Evolutionary conservation across 2,329 filamentous ascomycete genomes (phyloP), one percentile per base, ranked within the genome.

Genomic region (Chaetomium globosum): DNA sequence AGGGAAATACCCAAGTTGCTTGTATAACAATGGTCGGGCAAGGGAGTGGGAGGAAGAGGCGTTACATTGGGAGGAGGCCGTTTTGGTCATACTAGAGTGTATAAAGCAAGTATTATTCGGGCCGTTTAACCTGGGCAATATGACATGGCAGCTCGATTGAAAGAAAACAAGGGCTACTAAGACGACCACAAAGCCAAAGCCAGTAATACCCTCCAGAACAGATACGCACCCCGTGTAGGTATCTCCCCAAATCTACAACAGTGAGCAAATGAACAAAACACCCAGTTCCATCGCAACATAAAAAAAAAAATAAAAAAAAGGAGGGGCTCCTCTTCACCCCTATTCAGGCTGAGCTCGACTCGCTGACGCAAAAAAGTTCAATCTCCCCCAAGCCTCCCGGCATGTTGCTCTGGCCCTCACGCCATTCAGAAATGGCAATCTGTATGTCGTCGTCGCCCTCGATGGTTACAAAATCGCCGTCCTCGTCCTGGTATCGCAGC

Each of bases 371-470:
- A 80, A 90, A 94, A 67, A 95, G 85, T 76, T 96, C 91, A 77
- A 97, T 96, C 82, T 97, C 93, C 70, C 92, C 93, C 52, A 96
- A 88, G 70, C 89, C 88, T 69, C 89, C 88, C 52, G 89, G 89
- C 9, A 64, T 83, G 70, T 81, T 81, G 66, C 78, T 78, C 33
- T 80, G 75, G 75, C 83, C 89, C 74, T 97, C 93, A 39, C 91
- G 87, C 93, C 93, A 97, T 71, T 96, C 93, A 76, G 93, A 89
- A 74, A 99, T 97, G 4, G 95, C 95, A 71, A 95, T 93, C 73
- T 96, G 92, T 52, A 99, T 95, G 71, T 97, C 95, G 73, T 99
- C 95, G 73, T 99, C 95, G 67, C 90, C 94, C 75, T 95, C 90
- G 62, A 99, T 97, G 59, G 89, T 93, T 67, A 99, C 91, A 74